A percentile compares a stretch with the other conserved stretches of the same genome.
Conservation (phyloP, 805 yeast genomes). For the Wickerhamiella qilinensis region DNA sequence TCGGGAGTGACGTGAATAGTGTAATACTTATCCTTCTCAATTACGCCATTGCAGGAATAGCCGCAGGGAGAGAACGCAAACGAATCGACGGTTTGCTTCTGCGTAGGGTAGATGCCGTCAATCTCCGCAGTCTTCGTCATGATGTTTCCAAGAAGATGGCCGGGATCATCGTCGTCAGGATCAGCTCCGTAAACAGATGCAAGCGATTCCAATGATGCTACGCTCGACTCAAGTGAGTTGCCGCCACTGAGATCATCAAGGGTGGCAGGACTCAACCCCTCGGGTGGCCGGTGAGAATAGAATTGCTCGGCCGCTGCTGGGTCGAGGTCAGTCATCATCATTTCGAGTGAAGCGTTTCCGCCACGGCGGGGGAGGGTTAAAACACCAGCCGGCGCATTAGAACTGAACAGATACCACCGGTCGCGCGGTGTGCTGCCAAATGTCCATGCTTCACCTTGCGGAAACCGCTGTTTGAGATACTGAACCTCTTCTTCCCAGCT, state of each 20-base stretch:
- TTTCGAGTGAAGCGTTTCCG: conserved; percentile 59
- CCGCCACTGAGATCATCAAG: conserved; percentile 15
- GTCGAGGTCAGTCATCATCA: conserved; percentile 76
- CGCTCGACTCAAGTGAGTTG: conserved; percentile 13
- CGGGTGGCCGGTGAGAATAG: conserved; percentile 2
- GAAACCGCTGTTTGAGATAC: conserved; percentile 50
- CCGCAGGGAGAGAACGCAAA: conserved; percentile 93
- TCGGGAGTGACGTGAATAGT: conserved; percentile 94
- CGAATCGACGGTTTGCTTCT: conserved; percentile 43
- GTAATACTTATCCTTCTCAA: conserved; percentile 46
- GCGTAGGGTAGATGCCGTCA: conserved; percentile 37
- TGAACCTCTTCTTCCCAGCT: conserved; percentile 73
- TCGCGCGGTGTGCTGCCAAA: conserved; percentile 70
- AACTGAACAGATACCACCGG: conserved; percentile 66
- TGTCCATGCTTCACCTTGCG: conserved; percentile 45
- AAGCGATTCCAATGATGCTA: conserved; percentile 18
- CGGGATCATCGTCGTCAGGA: conserved; percentile 45
- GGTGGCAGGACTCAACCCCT: neutral
- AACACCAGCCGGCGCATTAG: neutral
- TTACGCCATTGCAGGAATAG: conserved; percentile 71
- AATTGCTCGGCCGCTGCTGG: conserved; percentile 42
- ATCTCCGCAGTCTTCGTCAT: conserved; percentile 51
- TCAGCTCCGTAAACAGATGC: conserved; percentile 22
- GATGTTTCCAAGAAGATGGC: conserved; percentile 62
- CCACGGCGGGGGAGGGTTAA: conserved; percentile 17